A percentile compares a stretch with the other conserved stretches of the same genome.
Evolutionary conservation across 441 rosid species (phyloP).

Genomic region (Arabidopsis hybrid): DNA sequence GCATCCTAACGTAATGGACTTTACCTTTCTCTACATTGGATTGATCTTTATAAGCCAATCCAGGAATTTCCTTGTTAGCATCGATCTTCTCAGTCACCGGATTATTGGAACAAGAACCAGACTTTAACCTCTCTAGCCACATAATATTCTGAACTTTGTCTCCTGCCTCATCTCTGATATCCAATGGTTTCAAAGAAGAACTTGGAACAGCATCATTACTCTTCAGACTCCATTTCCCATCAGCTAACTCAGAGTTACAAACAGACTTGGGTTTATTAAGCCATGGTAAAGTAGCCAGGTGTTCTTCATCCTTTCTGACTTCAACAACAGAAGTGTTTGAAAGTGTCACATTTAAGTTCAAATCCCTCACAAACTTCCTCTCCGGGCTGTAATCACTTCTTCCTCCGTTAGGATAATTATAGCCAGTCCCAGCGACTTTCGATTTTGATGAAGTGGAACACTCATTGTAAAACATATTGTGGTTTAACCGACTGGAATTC

Average conservation of each 20-base stretch:
- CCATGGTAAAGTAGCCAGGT: conserved; percentile 69
- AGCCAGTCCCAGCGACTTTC: conserved; percentile 47
- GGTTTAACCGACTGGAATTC: conserved; percentile 50
- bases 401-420: conserved; percentile 52
- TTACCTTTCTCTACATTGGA: conserved; percentile 54
- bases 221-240: conserved; percentile 53
- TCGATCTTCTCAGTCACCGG: conserved; percentile 50
- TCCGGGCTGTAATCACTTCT: conserved; percentile 51
- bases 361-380: conserved; percentile 55
- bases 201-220: conserved; percentile 49
- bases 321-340: conserved; percentile 52
- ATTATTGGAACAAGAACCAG: conserved; percentile 53
- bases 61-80: conserved; percentile 56
- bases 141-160: conserved; percentile 43
- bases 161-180: conserved; percentile 51
- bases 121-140: conserved; percentile 51
- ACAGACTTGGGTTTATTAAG: conserved; percentile 55
- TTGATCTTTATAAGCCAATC: conserved; percentile 50
- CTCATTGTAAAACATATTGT: conserved; percentile 65
- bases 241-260: conserved; percentile 51
- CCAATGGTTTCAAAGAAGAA: conserved; percentile 50
- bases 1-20: conserved; percentile 49
- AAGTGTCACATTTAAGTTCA: conserved; percentile 64
- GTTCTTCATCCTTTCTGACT: conserved; percentile 57
- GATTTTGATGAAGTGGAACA: conserved; percentile 67